phyloP scores from a whole-genome alignment of 2,329 filamentous ascomycete species.

The Scedosporium boydii region DNA sequence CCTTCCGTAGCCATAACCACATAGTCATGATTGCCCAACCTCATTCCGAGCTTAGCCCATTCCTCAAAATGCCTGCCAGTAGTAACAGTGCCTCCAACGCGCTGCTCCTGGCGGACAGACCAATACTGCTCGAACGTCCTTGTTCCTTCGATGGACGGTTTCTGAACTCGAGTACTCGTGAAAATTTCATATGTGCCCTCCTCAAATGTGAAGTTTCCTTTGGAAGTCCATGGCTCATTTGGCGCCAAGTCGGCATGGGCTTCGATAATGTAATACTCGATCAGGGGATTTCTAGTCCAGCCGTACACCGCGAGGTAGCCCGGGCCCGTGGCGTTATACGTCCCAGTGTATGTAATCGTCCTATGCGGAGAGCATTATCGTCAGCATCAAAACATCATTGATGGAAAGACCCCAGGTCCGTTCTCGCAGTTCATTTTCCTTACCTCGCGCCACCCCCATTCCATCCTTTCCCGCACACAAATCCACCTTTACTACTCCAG shows the following conservation, averaged over 20 bases:
- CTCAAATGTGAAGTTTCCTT: constrained; percentile 25
- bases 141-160: constrained; percentile 38
- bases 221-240: constrained; percentile 20
- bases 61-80: constrained; percentile 41
- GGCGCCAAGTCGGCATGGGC: constrained; percentile 26
- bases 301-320: constrained; percentile 27
- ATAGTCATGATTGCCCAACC: constrained; percentile 39
- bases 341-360: constrained; percentile 18
- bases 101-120: constrained; percentile 40
- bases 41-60: constrained; percentile 38
- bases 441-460: constrained; percentile 40
- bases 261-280: constrained; percentile 29
- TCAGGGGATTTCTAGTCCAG: constrained; percentile 24
- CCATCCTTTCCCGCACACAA: constrained; percentile 51
- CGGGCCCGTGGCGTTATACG: constrained; percentile 19
- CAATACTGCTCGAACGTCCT: constrained; percentile 43
- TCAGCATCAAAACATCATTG: not conserved
- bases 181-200: constrained; percentile 28
- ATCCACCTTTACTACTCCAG: constrained; percentile 40
- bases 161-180: constrained; percentile 26
- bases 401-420: too few relatives aligned
- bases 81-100: constrained; percentile 39
- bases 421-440: constrained; percentile 4
- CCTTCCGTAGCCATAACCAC: constrained; percentile 48
- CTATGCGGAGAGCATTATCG: constrained; percentile 6